These are phyloP conservation scores for Oryza glumipatula DNA, from an alignment of 176 grass and related monocot genomes.

Conservation along the genomic window DNA sequence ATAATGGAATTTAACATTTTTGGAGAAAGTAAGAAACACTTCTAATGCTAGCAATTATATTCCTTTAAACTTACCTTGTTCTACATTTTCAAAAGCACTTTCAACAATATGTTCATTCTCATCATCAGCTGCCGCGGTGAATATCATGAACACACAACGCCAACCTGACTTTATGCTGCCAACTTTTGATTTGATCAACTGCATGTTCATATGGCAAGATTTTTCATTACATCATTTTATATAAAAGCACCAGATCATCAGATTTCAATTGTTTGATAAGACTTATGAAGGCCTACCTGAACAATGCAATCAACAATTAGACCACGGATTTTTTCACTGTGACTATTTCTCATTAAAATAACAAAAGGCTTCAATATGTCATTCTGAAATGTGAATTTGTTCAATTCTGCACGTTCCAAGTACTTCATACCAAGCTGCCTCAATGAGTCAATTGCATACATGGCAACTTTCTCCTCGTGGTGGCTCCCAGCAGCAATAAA, in stretches of 20 bases:
- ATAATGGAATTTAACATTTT: slow-evolving; percentile 22
- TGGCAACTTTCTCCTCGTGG: slow-evolving; percentile 90
- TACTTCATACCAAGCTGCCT: slow-evolving; percentile 99
- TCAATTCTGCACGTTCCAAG: slow-evolving; percentile 94
- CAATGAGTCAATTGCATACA: slow-evolving; percentile 97
- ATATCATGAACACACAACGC: slow-evolving; percentile 99
- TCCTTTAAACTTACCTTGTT: slow-evolving; percentile 65
- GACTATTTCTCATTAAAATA: slow-evolving; percentile 96
- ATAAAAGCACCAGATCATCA: slow-evolving; percentile 27
- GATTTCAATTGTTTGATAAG: slow-evolving; percentile 14
- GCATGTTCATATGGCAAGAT: slow-evolving; percentile 33
- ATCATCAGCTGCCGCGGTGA: slow-evolving; percentile 93
- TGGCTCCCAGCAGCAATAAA: slow-evolving; percentile 98
- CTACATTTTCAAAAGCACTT: slow-evolving; percentile 98
- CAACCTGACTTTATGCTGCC: slow-evolving; percentile 99
- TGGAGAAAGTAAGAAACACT: neutral
- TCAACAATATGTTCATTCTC: slow-evolving; percentile 94
- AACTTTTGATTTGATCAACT: slow-evolving; percentile 99
- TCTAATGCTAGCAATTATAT: slow-evolving; percentile 26
- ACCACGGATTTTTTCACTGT: slow-evolving; percentile 86
- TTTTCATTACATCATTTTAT: slow-evolving; percentile 32
- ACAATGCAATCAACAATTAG: slow-evolving; percentile 99
- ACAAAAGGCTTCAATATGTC: slow-evolving; percentile 99
- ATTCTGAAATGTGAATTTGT: slow-evolving; percentile 99
- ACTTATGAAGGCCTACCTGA: slow-evolving; percentile 62